These are phyloP conservation scores for Plenodomus biglobosus DNA, from an alignment of 2,329 filamentous ascomycete species.

Conservation along the genomic window DNA sequence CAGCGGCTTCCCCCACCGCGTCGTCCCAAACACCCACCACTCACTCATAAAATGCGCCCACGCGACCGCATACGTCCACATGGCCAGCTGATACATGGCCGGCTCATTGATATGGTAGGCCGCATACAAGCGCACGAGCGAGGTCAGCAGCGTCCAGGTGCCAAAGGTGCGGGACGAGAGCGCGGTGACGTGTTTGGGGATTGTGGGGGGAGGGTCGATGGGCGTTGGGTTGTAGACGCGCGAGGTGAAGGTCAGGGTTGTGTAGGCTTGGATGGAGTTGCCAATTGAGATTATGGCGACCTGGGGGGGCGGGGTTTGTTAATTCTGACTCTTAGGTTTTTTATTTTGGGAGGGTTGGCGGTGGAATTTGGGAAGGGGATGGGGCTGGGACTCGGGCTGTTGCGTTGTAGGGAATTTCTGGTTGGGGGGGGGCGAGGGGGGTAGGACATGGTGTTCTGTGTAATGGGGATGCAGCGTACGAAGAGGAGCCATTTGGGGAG, in stretches of 20 bases:
- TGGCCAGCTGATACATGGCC: constrained; percentile 74
- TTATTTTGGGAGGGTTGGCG: no score
- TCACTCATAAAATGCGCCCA: constrained; percentile 64
- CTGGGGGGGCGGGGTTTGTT: constrained; percentile 49
- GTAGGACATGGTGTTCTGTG: constrained; percentile 3
- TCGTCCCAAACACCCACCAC: constrained; percentile 76
- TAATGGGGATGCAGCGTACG: constrained; percentile 47
- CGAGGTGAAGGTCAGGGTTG: constrained; percentile 77
- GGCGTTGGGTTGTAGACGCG: constrained; percentile 75
- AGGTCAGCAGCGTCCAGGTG: constrained; percentile 81
- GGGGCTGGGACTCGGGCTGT: neutral
- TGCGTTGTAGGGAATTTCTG: no score
- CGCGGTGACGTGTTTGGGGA: constrained; percentile 62
- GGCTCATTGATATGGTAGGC: constrained; percentile 77
- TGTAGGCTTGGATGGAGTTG: constrained; percentile 84
- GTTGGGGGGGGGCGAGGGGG: no score
- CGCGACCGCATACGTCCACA: constrained; percentile 81
- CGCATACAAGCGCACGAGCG: constrained; percentile 77
- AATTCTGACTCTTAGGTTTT: no score
- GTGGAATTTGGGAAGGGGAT: no score
- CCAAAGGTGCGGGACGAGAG: constrained; percentile 80
- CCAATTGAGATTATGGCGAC: constrained; percentile 78
- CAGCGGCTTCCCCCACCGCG: constrained; percentile 63
- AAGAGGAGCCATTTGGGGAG: constrained; percentile 68
- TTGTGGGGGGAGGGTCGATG: constrained; percentile 41